A percentile compares a stretch with the other conserved stretches of the same genome.
Evolutionary conservation across 2,329 filamentous ascomycete species (phyloP).

Genomic region (Parascedosporium putredinis): DNA sequence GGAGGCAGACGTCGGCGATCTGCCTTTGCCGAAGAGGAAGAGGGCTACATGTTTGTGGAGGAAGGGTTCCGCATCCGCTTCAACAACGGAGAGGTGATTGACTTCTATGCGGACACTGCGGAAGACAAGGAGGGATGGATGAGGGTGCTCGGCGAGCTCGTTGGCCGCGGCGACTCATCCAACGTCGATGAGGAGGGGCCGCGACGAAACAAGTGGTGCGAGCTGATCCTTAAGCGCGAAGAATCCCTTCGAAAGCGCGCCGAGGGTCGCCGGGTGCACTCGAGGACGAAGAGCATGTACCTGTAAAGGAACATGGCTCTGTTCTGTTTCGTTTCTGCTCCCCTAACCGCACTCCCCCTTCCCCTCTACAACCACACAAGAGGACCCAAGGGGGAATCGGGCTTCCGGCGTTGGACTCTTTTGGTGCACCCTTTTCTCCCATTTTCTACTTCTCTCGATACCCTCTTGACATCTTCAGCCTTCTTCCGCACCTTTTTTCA

Average conservation of each 20-base stretch:
- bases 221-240: conserved; percentile 54
- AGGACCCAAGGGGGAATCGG: no score
- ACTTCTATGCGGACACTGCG: conserved; percentile 90
- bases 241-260: conserved; percentile 45
- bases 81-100: conserved; percentile 94
- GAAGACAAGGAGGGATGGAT: conserved; percentile 92
- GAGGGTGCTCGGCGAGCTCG: conserved; percentile 67
- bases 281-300: conserved; percentile 49
- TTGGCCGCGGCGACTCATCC: conserved; percentile 40
- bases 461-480: not conserved
- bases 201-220: conserved; percentile 53
- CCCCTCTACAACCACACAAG: no score
- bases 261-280: conserved; percentile 41
- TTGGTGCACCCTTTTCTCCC: no score
- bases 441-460: no score
- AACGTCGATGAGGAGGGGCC: conserved; percentile 34
- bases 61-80: conserved; percentile 98
- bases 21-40: conserved; percentile 94
- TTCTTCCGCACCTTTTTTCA: not conserved
- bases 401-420: no score
- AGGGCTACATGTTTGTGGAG: conserved; percentile 99
- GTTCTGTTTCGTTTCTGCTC: no score
- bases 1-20: conserved; percentile 77
- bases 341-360: no score
- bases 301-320: conserved; percentile 26